Conservation (phyloP, 495 filamentous ascomycete genomes). For the Xylaria scruposa region DNA sequence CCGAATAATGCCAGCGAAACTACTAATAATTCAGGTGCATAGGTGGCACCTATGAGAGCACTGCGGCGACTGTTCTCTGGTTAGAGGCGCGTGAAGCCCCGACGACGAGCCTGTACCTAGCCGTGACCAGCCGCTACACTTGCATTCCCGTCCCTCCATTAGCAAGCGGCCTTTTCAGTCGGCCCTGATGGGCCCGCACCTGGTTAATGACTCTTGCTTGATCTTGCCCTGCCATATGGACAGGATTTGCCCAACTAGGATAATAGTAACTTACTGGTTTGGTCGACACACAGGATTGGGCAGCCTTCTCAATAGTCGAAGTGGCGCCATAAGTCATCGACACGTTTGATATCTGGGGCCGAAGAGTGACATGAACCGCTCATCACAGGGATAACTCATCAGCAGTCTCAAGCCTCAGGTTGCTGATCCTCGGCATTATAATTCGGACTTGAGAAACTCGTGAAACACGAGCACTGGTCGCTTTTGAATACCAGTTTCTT, state of each 20-base stretch:
- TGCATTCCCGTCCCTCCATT: neutral
- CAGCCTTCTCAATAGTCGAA: neutral
- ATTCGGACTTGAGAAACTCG: neutral
- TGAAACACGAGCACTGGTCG: neutral
- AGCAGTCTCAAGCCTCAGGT: neutral
- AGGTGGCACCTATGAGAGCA: constrained; percentile 7
- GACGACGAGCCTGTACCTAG: neutral
- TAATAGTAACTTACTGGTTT: neutral
- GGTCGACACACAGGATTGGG: constrained; percentile 8
- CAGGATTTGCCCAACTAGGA: neutral
- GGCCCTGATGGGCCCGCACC: neutral
- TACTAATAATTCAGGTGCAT: neutral
- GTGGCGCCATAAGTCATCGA: constrained; percentile 7
- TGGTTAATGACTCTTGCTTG: neutral
- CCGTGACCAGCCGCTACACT: neutral
- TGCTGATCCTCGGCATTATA: neutral
- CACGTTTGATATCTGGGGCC: constrained; percentile 2
- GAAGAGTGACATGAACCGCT: neutral
- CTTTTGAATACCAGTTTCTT: neutral
- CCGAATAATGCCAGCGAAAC: neutral
- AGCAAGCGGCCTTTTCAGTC: neutral
- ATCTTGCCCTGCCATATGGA: neutral
- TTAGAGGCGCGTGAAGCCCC: neutral
- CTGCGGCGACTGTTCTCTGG: neutral
- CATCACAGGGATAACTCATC: neutral